These are phyloP conservation scores for Bjerkandera adusta DNA, from an alignment of 1,284 basidiomycete genomes.

Conservation along the genomic window DNA sequence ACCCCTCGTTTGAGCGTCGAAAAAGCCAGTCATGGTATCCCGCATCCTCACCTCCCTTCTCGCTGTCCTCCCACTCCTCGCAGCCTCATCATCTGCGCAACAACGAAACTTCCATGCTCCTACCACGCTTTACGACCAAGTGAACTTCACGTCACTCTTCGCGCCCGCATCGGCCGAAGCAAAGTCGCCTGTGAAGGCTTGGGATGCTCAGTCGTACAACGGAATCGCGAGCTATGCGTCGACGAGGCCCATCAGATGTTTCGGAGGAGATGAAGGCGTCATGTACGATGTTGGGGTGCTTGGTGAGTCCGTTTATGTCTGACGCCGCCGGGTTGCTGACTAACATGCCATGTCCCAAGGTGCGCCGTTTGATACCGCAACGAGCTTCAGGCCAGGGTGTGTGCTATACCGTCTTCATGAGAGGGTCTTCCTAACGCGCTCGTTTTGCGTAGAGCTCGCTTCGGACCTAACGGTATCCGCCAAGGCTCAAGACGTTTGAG, in stretches of 20 bases:
- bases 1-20: too few relatives aligned
- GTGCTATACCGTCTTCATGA: not conserved
- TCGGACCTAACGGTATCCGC: slow-evolving; percentile 38
- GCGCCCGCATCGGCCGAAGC: not conserved
- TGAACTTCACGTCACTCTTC: slow-evolving; percentile 12
- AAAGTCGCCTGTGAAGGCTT: slow-evolving; percentile 10
- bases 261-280: slow-evolving; percentile 26
- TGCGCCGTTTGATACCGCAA: slow-evolving; percentile 35
- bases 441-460: slow-evolving; percentile 26
- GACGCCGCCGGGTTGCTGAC: not conserved
- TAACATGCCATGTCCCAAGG: slow-evolving; percentile 15
- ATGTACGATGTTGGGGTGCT: slow-evolving; percentile 33
- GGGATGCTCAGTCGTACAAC: slow-evolving; percentile 27
- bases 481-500: slow-evolving; percentile 32
- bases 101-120: too few relatives aligned
- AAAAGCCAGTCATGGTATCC: too few relatives aligned
- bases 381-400: slow-evolving; percentile 33
- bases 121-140: slow-evolving; percentile 1
- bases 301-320: slow-evolving; percentile 17
- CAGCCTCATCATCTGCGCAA: too few relatives aligned
- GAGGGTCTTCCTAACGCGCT: not conserved
- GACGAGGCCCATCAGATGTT: slow-evolving; percentile 29
- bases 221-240: slow-evolving; percentile 31
- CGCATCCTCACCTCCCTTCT: too few relatives aligned
- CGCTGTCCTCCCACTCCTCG: too few relatives aligned